Evolutionary conservation across 2,329 filamentous ascomycete genomes (phyloP).

Genomic region (Pyricularia pennisetigena): DNA sequence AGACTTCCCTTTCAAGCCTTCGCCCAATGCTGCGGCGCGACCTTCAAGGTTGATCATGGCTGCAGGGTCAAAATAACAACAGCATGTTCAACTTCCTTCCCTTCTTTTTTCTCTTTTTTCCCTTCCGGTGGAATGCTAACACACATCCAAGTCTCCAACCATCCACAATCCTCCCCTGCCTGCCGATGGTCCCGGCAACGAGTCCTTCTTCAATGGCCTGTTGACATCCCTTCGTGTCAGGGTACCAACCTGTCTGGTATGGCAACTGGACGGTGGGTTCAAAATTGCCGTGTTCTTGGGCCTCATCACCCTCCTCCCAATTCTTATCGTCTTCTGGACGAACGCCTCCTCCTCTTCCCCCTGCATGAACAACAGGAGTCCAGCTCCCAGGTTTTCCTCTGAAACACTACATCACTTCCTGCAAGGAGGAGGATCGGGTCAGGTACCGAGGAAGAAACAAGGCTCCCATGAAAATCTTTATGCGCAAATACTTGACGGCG

Average conservation of each 20-base stretch:
- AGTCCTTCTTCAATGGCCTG: slow-evolving; percentile 76
- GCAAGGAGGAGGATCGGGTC: slow-evolving; percentile 44
- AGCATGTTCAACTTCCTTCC: no score
- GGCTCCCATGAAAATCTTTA: slow-evolving; percentile 87
- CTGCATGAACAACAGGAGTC: slow-evolving; percentile 89
- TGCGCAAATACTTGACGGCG: slow-evolving; percentile 95
- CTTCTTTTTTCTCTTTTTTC: no score
- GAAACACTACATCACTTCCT: slow-evolving; percentile 84
- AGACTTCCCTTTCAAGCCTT: no score
- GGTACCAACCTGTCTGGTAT: slow-evolving; percentile 71
- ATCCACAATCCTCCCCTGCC: slow-evolving; percentile 94
- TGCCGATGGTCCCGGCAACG: slow-evolving; percentile 74
- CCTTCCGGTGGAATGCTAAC: no score
- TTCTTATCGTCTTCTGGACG: slow-evolving; percentile 77
- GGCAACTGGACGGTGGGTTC: slow-evolving; percentile 74
- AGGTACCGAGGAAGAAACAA: slow-evolving; percentile 63
- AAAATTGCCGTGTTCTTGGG: slow-evolving; percentile 85
- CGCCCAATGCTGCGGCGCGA: no score
- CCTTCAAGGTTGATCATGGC: no score
- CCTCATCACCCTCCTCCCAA: slow-evolving; percentile 66
- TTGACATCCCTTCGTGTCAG: slow-evolving; percentile 61
- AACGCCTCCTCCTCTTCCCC: slow-evolving; percentile 71
- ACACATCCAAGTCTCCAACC: slow-evolving; percentile 54
- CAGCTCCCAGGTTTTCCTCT: slow-evolving; percentile 76
- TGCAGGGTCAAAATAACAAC: no score